Conservation (phyloP, 2,329 filamentous ascomycete species). For the Xylariales sp. region DNA sequence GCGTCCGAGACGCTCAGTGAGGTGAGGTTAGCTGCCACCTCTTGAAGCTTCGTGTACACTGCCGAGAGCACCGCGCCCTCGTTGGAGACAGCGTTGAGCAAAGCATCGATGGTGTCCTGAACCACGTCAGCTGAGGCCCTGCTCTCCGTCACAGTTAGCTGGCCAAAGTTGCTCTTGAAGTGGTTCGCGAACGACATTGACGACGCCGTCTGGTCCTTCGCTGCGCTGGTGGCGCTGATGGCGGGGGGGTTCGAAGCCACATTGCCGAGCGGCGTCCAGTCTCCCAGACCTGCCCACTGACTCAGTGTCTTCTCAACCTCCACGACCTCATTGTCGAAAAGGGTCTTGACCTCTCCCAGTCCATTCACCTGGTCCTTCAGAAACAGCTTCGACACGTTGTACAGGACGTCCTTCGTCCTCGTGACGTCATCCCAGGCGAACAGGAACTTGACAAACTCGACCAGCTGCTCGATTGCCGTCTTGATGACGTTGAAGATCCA, state of each 20-base stretch:
- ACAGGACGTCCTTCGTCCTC: conserved; percentile 22
- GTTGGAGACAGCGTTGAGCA: conserved; percentile 12
- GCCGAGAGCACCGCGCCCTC: conserved; percentile 14
- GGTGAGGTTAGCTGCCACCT: conserved; percentile 4
- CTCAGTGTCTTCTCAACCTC: conserved; percentile 18
- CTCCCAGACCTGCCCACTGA: conserved; percentile 13
- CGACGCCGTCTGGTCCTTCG: conserved; percentile 14
- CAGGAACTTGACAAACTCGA: conserved; percentile 23
- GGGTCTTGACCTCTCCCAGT: neutral
- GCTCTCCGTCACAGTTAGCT: conserved; percentile 10
- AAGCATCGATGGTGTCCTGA: conserved; percentile 5
- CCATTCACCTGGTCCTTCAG: conserved; percentile 8
- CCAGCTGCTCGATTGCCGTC: conserved; percentile 5
- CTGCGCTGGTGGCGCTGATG: neutral
- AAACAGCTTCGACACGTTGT: conserved; percentile 8
- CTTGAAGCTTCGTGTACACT: conserved; percentile 17
- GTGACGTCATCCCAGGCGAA: conserved; percentile 26
- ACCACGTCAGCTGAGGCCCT: neutral
- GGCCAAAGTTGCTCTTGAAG: conserved; percentile 17
- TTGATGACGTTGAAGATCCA: conserved; percentile 26
- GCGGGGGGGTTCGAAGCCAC: conserved; percentile 7
- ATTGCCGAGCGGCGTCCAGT: conserved; percentile 17
- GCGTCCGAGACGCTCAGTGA: conserved; percentile 11
- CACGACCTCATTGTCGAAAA: conserved; percentile 15
- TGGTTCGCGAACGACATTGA: conserved; percentile 20